phyloP scores from a whole-genome alignment of 306 rosid genomes.

The Sicyos edulis region DNA sequence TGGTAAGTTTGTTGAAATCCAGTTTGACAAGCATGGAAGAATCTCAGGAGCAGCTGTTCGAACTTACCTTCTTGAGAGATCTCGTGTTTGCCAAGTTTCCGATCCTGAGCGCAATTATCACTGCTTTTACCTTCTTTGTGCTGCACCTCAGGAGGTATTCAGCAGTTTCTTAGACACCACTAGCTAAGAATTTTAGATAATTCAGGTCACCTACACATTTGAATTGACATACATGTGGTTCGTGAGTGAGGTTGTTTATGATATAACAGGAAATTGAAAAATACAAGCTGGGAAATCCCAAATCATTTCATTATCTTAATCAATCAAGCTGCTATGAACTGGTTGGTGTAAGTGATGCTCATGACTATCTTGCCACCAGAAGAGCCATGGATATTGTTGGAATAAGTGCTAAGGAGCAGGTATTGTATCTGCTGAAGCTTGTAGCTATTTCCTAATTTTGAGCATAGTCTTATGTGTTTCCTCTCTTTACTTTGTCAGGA shows the following conservation, averaged over 20 bases:
- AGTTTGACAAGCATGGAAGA: conserved; percentile 93
- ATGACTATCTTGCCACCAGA: conserved; percentile 93
- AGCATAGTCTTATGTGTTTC: too few relatives aligned
- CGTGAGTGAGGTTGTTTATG: conserved; percentile 20
- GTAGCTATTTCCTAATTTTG: conserved; percentile 15
- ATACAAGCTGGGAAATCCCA: conserved; percentile 83
- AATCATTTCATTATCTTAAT: conserved; percentile 91
- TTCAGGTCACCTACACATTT: neutral
- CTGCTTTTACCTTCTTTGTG: conserved; percentile 96
- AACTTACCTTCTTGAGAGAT: conserved; percentile 94
- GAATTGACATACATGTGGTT: neutral
- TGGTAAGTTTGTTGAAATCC: conserved; percentile 98
- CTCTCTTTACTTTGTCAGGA: conserved; percentile 49
- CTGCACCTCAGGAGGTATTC: conserved; percentile 96
- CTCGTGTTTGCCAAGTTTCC: conserved; percentile 97
- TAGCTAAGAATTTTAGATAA: neutral
- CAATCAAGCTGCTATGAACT: conserved; percentile 86
- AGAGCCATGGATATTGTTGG: conserved; percentile 99
- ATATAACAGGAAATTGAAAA: conserved; percentile 83
- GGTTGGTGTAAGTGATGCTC: conserved; percentile 77
- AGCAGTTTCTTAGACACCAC: conserved; percentile 19
- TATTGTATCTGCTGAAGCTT: conserved; percentile 38
- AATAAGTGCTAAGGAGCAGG: conserved; percentile 90
- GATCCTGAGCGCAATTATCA: conserved; percentile 99
- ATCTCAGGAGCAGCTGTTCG: conserved; percentile 98